Evolutionary conservation across 768 basidiomycete species (phyloP).

Genomic region (Boletus sp.): DNA sequence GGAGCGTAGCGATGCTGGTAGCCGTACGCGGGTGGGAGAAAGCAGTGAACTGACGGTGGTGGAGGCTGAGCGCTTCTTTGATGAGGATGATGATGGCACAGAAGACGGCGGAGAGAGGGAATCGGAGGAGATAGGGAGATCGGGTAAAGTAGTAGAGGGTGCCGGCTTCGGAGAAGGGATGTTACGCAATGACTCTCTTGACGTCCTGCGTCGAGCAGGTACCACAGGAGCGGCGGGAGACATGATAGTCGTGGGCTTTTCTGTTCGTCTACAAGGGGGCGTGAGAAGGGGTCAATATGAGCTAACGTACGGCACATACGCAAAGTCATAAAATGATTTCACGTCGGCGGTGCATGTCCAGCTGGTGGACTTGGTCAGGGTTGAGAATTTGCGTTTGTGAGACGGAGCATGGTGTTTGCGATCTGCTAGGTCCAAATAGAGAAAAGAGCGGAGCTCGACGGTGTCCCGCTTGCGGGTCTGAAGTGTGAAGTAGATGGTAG

Average conservation of each 20-base stretch:
- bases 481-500: slow-evolving; percentile 49
- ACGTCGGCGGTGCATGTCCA: slow-evolving; percentile 24
- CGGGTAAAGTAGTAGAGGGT: slow-evolving; percentile 52
- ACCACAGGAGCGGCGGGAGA: slow-evolving; percentile 9
- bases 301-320: slow-evolving; percentile 6
- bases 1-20: slow-evolving; percentile 20
- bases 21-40: slow-evolving; percentile 12
- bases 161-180: slow-evolving; percentile 63
- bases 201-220: slow-evolving; percentile 30
- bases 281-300: neutral
- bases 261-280: slow-evolving; percentile 16
- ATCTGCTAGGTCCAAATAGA: slow-evolving; percentile 68
- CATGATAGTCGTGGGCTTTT: slow-evolving; percentile 24
- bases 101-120: neutral
- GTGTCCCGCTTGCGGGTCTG: slow-evolving; percentile 40
- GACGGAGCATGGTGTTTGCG: slow-evolving; percentile 42
- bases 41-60: slow-evolving; percentile 19
- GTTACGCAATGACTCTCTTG: slow-evolving; percentile 43
- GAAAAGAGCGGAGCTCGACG: slow-evolving; percentile 53
- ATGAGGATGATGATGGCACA: neutral
- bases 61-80: slow-evolving; percentile 14
- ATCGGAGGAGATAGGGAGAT: slow-evolving; percentile 31
- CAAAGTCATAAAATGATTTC: slow-evolving; percentile 10
- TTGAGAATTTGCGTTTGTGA: slow-evolving; percentile 34
- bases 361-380: slow-evolving; percentile 30